phyloP scores from a whole-genome alignment of 345 rosid species.

The Noccaea bulbosa region DNA sequence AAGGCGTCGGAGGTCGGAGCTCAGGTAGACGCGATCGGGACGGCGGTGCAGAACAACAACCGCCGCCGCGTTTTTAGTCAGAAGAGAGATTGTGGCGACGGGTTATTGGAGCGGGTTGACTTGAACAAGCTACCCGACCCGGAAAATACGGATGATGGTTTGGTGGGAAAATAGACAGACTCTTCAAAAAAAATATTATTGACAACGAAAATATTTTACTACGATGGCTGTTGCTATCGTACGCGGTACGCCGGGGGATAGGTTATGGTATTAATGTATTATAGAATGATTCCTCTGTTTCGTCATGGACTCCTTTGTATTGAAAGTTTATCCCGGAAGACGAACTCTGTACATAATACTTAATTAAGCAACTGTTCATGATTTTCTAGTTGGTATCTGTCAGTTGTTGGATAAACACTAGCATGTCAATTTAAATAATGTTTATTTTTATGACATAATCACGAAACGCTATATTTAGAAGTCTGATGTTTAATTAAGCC shows the following conservation, averaged over 20 bases:
- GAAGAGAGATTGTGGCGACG: constrained; percentile 34
- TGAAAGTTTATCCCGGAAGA: background rate
- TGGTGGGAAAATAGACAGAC: constrained; percentile 24
- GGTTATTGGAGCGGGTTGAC: constrained; percentile 65
- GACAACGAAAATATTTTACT: background rate
- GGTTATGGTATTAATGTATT: background rate
- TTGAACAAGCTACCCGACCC: constrained; percentile 89
- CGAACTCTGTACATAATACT: constrained; percentile 1
- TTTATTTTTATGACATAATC: background rate
- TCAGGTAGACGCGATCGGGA: constrained; percentile 74
- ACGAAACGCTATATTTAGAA: background rate
- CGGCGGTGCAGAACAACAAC: constrained; percentile 37
- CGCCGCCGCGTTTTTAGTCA: constrained; percentile 41
- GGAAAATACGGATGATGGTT: constrained; percentile 62
- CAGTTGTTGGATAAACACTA: constrained; percentile 6
- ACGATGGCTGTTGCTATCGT: constrained; percentile 14
- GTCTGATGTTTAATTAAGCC: background rate
- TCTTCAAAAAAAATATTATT: background rate
- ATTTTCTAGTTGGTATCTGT: background rate
- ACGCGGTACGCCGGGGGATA: background rate
- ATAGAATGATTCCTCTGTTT: background rate
- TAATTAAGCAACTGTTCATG: background rate
- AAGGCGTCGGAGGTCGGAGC: constrained; percentile 92
- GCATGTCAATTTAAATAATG: background rate
- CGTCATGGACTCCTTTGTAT: background rate